Evolutionary conservation across 1,284 basidiomycete species (phyloP).

Genomic region (Puccinia polysora): DNA sequence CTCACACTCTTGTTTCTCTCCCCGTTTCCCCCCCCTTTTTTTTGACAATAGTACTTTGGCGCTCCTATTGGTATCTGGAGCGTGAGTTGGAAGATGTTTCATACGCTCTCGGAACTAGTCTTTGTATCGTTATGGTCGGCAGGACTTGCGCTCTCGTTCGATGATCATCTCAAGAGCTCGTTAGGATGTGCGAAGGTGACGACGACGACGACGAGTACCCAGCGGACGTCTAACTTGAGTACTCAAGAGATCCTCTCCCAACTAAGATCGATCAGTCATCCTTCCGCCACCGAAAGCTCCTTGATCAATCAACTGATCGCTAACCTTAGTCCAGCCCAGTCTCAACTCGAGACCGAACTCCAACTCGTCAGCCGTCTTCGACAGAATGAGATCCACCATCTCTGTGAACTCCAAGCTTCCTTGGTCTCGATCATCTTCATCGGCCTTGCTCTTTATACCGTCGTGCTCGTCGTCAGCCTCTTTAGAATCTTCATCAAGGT

Average conservation of each 20-base stretch:
- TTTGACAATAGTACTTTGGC: conserved; percentile 69
- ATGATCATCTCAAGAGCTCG: conserved; percentile 83
- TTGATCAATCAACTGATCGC: too few species aligned
- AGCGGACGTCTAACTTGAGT: too few species aligned
- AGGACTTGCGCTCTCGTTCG: conserved; percentile 77
- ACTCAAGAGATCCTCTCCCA: too few species aligned
- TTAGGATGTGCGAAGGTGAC: conserved; percentile 65
- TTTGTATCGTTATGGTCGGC: conserved; percentile 90
- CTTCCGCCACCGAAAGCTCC: too few species aligned
- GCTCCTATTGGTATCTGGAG: conserved; percentile 82
- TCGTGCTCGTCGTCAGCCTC: conserved; percentile 74
- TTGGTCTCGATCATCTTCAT: conserved; percentile 58
- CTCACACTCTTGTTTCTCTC: background rate
- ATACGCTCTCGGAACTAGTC: conserved; percentile 73
- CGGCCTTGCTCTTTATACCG: conserved; percentile 70
- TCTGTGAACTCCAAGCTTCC: conserved; percentile 41
- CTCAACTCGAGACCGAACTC: too few species aligned
- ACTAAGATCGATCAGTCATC: too few species aligned
- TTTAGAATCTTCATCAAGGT: conserved; percentile 83
- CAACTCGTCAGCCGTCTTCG: too few species aligned
- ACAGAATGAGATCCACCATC: conserved; percentile 53
- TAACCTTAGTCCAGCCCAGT: too few species aligned
- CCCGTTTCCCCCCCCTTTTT: conserved; percentile 46
- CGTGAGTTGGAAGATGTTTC: conserved; percentile 71
- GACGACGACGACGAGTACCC: conserved; percentile 47